Evolutionary conservation across 1,139 yeast species (phyloP).

Genomic region (Candida sojae): DNA sequence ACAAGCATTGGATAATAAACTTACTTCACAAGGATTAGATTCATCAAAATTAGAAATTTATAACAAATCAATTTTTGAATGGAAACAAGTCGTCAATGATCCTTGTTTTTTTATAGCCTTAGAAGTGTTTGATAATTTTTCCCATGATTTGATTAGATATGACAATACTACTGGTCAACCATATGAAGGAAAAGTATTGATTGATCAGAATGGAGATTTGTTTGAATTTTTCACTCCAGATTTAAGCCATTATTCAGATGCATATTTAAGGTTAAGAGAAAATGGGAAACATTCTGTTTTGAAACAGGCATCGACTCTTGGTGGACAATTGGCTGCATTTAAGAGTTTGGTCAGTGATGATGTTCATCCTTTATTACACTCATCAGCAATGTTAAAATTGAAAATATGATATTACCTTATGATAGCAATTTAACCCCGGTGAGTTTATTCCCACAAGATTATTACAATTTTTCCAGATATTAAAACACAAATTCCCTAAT

Average conservation of each 20-base stretch:
- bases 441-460: constrained; percentile 83
- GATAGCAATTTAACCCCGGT: constrained; percentile 68
- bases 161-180: constrained; percentile 71
- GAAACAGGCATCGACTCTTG: constrained; percentile 20
- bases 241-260: constrained; percentile 60
- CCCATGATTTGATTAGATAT: constrained; percentile 80
- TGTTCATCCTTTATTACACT: constrained; percentile 45
- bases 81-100: constrained; percentile 63
- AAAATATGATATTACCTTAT: constrained; percentile 52
- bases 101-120: constrained; percentile 81
- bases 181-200: constrained; percentile 74
- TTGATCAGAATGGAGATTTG: constrained; percentile 76
- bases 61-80: constrained; percentile 74
- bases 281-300: constrained; percentile 40
- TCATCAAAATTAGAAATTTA: constrained; percentile 58
- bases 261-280: constrained; percentile 57
- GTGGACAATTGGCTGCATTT: constrained; percentile 24
- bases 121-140: constrained; percentile 83
- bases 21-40: constrained; percentile 42
- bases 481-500: constrained; percentile 69
- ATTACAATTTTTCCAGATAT: constrained; percentile 63
- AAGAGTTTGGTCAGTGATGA: constrained; percentile 35
- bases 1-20: constrained; percentile 37
- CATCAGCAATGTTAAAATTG: constrained; percentile 29
- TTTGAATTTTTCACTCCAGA: constrained; percentile 73